Evolutionary conservation across 768 basidiomycete genomes (phyloP), one percentile per base, ranked within the genome.

Genomic region (Boletus rufocinnamomeus): DNA sequence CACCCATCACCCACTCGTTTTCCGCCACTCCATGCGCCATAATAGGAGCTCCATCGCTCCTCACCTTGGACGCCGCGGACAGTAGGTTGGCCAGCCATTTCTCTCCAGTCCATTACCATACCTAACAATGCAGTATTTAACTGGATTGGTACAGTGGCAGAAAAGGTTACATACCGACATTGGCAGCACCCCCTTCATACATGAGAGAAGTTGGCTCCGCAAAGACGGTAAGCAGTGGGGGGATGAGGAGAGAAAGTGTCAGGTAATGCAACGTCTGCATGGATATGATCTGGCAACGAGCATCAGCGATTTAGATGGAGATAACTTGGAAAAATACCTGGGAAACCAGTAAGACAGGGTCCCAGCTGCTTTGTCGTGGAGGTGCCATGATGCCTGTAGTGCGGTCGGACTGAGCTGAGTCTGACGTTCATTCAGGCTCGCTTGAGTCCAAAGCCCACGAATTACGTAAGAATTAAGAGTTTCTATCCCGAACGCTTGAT

Each of bases 81-180:
- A 0, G 94, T 95, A 4, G 91, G 85, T 52, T 83, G 76, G 5
- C 93, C 91, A 1, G 95, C 90, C 85, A 99, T 88, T 73, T 98
- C 91, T 47, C 94, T 82, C 97, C 97, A 99, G 75, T 98, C 95
- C 87, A 99, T 93, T 38, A 98, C 78, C 88, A 94, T 92, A 4
- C 88, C 89, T 88, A 60, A 56, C 52, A 47, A 53, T 32, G 47
- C 59, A 51, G 54, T 50, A 21, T 57, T 21, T 52, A 47, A 21
- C 38, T 54, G 40, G 21, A 44, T 28, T 40, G n/a, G 34, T 34
- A 37, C 17, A 30, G 32, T 28, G 40, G 25, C 8, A 17, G 50
- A 21, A 14, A 16, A 40, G 35, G 62, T 51, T 57, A 72, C 86
- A 59, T 68, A 89, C 89, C 89, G 38, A 92, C 84, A 70, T 83